Base-by-base conservation (phyloP, 495 filamentous ascomycete species). In the Aspergillus hancockii region DNA sequence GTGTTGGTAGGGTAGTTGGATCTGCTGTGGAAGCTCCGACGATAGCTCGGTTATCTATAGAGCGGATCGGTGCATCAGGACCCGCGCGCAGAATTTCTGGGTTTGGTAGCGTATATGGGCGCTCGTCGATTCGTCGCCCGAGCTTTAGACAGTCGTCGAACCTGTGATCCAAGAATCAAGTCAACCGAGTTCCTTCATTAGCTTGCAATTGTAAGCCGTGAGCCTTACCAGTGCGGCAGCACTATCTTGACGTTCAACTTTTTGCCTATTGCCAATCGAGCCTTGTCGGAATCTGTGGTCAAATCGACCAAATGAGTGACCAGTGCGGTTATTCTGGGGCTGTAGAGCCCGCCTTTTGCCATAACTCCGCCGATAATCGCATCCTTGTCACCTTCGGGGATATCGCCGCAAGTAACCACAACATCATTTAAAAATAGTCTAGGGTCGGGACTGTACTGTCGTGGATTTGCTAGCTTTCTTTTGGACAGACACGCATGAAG, bases 121-220 rank as follows among this genome's bases (percentile, higher is more conserved):
- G 73, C 65, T 98, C 94, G 63, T 90, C 85, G 57, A 99, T 96
- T 49, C 89, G 83, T 64, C 88, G 88, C 38, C 92, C 91, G 46
- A 99, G 85, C 71, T 89, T 92, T 34, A 99, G 82, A 70, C 94
- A 99, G 67, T 97, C 93, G 62, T 98, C 94, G 66, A 99, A 97
- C 90, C 90, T 93, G 55, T 28, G 3, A n/a, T n/a, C 41, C 47
- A 18, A 38, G 21, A 2, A 38, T 30, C 38, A 28, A 14, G 7
- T 22, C 22, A 55, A 28, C 28, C 31, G 13, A 8, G 8, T 31
- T 28, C 2, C 8, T 19, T 23, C 8, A 31, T 4, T 18, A 19
- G 18, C 14, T 6, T n/a, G 38, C 22, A 5, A 22, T 36, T 4
- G 9, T 22, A 0, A 31, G 3, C 23, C 22, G 6, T 14, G 21